phyloP scores from a whole-genome alignment of 2,329 filamentous ascomycete species.

The Corinectria fuckeliana region DNA sequence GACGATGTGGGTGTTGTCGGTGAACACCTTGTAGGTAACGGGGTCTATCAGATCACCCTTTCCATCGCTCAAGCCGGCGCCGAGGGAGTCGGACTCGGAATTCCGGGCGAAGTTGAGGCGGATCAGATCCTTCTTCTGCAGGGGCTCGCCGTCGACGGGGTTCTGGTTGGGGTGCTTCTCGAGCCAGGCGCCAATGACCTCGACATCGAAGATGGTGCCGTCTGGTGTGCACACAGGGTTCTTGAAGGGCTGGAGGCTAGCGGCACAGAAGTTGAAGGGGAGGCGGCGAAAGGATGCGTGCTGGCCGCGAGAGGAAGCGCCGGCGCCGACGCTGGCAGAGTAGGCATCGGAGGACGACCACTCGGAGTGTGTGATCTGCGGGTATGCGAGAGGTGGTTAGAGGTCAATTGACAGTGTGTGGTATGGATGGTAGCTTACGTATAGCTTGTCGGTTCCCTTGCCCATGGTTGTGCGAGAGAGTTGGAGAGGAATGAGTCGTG shows the following conservation, averaged over 20 bases:
- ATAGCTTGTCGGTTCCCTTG: constrained; percentile 55
- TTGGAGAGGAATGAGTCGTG: neutral
- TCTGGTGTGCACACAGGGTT: constrained; percentile 90
- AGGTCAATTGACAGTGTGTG: neutral
- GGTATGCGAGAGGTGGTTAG: constrained; percentile 6
- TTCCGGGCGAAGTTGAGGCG: constrained; percentile 93
- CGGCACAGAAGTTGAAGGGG: constrained; percentile 97
- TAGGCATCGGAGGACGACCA: constrained; percentile 93
- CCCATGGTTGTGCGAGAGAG: constrained; percentile 42
- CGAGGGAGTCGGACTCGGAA: constrained; percentile 66
- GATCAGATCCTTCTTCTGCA: constrained; percentile 84
- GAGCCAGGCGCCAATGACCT: constrained; percentile 92
- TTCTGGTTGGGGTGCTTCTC: constrained; percentile 88
- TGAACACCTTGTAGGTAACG: constrained; percentile 96
- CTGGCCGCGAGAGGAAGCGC: constrained; percentile 62
- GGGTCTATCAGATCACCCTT: constrained; percentile 90
- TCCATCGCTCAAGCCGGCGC: constrained; percentile 56
- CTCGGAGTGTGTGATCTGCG: constrained; percentile 89
- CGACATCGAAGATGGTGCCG: constrained; percentile 93
- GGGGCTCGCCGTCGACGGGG: constrained; percentile 80
- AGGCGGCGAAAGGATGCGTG: constrained; percentile 78
- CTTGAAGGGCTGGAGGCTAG: constrained; percentile 92
- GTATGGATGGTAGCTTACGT: constrained; percentile 38
- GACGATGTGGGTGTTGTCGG: constrained; percentile 96
- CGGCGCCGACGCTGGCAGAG: constrained; percentile 77